Conservation (phyloP, 2,329 filamentous ascomycete species). For the Aureobasidium pullulans region DNA sequence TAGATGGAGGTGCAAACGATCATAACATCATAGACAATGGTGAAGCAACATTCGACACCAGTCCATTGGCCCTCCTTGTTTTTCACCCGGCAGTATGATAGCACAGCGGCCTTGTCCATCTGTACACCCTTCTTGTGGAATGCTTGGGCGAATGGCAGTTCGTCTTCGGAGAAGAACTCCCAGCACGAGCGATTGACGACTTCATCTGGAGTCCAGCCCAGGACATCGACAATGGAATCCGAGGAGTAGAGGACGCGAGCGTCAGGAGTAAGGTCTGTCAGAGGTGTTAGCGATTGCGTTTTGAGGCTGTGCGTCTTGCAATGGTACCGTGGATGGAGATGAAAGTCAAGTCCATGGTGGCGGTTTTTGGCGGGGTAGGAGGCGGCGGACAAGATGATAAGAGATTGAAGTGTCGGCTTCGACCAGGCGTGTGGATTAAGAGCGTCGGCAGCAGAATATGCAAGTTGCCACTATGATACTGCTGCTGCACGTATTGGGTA, state of each 20-base stretch:
- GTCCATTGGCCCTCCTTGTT: slow-evolving; percentile 65
- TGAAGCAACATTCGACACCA: slow-evolving; percentile 82
- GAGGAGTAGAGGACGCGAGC: slow-evolving; percentile 78
- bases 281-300: not conserved
- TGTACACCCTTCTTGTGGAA: slow-evolving; percentile 66
- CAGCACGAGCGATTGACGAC: slow-evolving; percentile 71
- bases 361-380: not conserved
- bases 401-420: not conserved
- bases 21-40: slow-evolving; percentile 78
- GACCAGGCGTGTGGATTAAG: not conserved
- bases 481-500: not conserved
- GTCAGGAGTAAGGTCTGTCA: slow-evolving; percentile 61
- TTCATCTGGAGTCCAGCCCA: slow-evolving; percentile 71
- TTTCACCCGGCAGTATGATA: slow-evolving; percentile 69
- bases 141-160: slow-evolving; percentile 65
- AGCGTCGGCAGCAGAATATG: not conserved
- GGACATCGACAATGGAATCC: slow-evolving; percentile 73
- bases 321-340: slow-evolving; percentile 76
- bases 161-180: slow-evolving; percentile 79
- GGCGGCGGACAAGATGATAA: not conserved
- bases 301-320: not conserved
- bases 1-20: slow-evolving; percentile 81
- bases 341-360: slow-evolving; percentile 50
- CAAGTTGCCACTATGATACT: not conserved
- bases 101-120: slow-evolving; percentile 76